Conservation (phyloP, 1,284 basidiomycete genomes). For the Fomitopsis schrenkii region DNA sequence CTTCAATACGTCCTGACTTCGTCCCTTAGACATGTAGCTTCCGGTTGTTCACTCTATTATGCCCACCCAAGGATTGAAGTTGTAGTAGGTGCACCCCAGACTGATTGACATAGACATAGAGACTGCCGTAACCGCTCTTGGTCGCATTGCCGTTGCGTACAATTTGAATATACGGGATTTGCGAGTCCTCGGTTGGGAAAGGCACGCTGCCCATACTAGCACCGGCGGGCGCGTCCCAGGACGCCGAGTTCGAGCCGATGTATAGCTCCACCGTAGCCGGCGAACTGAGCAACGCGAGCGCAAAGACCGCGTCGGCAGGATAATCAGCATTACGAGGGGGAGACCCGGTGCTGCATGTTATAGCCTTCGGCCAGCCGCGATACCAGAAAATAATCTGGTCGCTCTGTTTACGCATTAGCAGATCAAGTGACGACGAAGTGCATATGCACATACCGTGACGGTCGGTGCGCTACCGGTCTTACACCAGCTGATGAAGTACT, state of each 20-base stretch:
- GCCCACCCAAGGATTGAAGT: constrained; percentile 5
- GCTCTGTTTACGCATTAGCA: constrained; percentile 12
- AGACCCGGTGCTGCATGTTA: constrained; percentile 24
- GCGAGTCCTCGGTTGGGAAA: constrained; percentile 28
- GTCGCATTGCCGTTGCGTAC: constrained; percentile 19
- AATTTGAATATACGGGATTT: constrained; percentile 30
- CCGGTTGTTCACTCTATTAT: neutral
- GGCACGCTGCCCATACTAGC: constrained; percentile 29
- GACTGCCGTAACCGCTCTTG: constrained; percentile 25
- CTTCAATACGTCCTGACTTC: too few species aligned
- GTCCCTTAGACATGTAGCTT: neutral
- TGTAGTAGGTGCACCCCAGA: constrained; percentile 7
- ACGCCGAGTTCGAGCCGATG: constrained; percentile 26
- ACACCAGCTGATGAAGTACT: constrained; percentile 32
- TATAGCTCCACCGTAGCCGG: constrained; percentile 28
- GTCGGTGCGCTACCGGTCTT: constrained; percentile 25
- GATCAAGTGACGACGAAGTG: neutral
- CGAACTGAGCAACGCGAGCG: constrained; percentile 26
- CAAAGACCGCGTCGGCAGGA: constrained; percentile 29
- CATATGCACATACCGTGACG: constrained; percentile 18
- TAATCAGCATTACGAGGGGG: constrained; percentile 28
- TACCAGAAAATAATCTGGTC: constrained; percentile 34
- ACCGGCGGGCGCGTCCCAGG: constrained; percentile 26
- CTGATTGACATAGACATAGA: constrained; percentile 21
- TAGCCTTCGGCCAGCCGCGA: constrained; percentile 26